Conservation (phyloP, 2,329 filamentous ascomycete species). For the Trichophaea hybrida region DNA sequence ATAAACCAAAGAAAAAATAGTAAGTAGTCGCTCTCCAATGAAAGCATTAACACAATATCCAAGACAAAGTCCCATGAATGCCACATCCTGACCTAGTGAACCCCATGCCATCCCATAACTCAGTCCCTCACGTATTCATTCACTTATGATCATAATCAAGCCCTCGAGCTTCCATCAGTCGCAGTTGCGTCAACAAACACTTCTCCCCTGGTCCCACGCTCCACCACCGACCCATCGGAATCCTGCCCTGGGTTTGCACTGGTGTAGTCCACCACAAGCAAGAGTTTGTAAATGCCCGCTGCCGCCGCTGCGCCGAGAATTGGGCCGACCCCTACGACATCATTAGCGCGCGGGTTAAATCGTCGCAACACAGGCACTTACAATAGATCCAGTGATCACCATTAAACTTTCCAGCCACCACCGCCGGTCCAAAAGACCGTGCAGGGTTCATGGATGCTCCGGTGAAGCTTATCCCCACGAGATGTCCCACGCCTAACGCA, state of each 20-base stretch:
- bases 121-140: no score
- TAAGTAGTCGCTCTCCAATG: no score
- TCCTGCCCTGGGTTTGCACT: conserved; percentile 3
- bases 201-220: neutral
- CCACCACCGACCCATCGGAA: neutral
- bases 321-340: conserved; percentile 35
- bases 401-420: conserved; percentile 32
- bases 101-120: no score
- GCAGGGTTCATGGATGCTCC: conserved; percentile 39
- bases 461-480: conserved; percentile 33
- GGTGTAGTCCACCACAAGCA: conserved; percentile 40
- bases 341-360: neutral
- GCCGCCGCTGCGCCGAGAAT: conserved; percentile 39
- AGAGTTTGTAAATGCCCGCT: conserved; percentile 36
- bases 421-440: conserved; percentile 38
- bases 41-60: no score
- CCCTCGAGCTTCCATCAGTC: neutral
- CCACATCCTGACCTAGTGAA: no score
- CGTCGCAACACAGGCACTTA: neutral
- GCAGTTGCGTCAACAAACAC: neutral
- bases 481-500: conserved; percentile 46
- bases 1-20: no score
- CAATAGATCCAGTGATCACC: conserved; percentile 42
- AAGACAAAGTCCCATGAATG: no score
- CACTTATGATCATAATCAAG: no score